Percentiles rank a stretch among this genome's conserved stretches.
Evolutionary conservation across 352 stramenopile species (phyloP).

Genomic region (Globisporangium yorkense): DNA sequence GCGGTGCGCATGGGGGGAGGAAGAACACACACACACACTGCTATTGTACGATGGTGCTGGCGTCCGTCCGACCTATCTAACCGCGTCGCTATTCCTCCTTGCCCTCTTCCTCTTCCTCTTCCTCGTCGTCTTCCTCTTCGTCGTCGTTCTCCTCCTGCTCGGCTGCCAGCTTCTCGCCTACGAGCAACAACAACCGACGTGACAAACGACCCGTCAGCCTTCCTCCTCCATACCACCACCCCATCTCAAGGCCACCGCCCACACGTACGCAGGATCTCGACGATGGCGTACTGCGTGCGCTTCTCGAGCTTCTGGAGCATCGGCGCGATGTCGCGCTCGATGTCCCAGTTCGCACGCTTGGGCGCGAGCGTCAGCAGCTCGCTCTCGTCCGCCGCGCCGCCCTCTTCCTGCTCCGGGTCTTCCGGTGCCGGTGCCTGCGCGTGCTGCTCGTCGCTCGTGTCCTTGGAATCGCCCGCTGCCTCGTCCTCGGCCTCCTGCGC

Average conservation of each 20-base stretch:
- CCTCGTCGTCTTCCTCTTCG: constrained; percentile 53
- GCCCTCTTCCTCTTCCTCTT: constrained; percentile 27
- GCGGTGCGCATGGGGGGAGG: too few relatives aligned
- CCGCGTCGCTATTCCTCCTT: constrained; percentile 10
- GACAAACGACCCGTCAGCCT: neutral
- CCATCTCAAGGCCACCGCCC: neutral
- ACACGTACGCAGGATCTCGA: constrained; percentile 78
- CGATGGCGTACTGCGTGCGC: constrained; percentile 80
- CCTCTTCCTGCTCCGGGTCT: constrained; percentile 16
- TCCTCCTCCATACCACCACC: neutral
- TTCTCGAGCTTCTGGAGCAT: constrained; percentile 86
- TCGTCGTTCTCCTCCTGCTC: constrained; percentile 58
- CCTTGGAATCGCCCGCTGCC: neutral
- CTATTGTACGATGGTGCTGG: neutral
- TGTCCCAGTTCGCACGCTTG: constrained; percentile 85
- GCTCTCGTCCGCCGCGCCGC: constrained; percentile 30
- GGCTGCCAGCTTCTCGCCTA: constrained; percentile 77
- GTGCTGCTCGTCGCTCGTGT: neutral
- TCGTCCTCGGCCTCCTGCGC: neutral
- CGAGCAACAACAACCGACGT: neutral
- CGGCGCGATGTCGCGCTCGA: constrained; percentile 80
- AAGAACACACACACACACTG: constrained; percentile 15
- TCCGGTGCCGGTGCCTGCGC: neutral
- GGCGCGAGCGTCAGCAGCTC: constrained; percentile 72
- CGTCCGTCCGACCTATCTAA: neutral